These are phyloP conservation scores for Simmondsia chinensis DNA, from an alignment of 148 eudicot species.

Conservation along the genomic window DNA sequence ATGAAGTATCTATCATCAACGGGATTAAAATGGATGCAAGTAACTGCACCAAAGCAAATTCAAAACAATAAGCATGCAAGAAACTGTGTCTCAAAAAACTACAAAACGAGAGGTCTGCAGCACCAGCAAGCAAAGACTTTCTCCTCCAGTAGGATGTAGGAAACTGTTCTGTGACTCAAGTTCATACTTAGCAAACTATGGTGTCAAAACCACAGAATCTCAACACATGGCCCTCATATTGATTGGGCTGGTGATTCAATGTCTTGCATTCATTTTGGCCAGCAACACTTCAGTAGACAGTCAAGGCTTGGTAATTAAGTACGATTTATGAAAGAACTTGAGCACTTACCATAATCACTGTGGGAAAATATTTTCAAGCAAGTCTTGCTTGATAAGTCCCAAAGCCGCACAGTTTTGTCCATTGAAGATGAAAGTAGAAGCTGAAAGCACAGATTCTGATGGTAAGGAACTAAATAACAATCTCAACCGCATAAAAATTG, in stretches of 20 bases:
- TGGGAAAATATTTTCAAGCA: constrained; percentile 94
- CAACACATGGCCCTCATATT: too few relatives aligned
- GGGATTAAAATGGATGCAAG: constrained; percentile 97
- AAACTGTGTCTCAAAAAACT: constrained; percentile 5
- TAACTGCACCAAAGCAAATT: constrained; percentile 45
- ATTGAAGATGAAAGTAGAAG: constrained; percentile 94
- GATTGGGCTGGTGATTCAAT: too few relatives aligned
- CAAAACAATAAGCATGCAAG: constrained; percentile 1
- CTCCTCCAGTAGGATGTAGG: background rate
- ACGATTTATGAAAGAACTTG: background rate
- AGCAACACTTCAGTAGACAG: too few relatives aligned
- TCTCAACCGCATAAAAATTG: background rate
- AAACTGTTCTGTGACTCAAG: too few relatives aligned
- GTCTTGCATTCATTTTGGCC: too few relatives aligned
- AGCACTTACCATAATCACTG: constrained; percentile 87
- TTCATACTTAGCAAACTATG: too few relatives aligned
- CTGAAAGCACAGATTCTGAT: constrained; percentile 35
- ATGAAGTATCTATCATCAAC: constrained; percentile 83
- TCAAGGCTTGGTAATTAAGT: too few relatives aligned
- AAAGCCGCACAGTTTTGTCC: constrained; percentile 97
- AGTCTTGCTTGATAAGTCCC: constrained; percentile 79
- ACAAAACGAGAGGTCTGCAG: background rate
- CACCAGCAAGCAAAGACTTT: constrained; percentile 2
- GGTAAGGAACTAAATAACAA: constrained; percentile 11
- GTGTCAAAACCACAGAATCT: too few relatives aligned